phyloP scores from a whole-genome alignment of 176 grass and related monocot species.

The Leersia perrieri region DNA sequence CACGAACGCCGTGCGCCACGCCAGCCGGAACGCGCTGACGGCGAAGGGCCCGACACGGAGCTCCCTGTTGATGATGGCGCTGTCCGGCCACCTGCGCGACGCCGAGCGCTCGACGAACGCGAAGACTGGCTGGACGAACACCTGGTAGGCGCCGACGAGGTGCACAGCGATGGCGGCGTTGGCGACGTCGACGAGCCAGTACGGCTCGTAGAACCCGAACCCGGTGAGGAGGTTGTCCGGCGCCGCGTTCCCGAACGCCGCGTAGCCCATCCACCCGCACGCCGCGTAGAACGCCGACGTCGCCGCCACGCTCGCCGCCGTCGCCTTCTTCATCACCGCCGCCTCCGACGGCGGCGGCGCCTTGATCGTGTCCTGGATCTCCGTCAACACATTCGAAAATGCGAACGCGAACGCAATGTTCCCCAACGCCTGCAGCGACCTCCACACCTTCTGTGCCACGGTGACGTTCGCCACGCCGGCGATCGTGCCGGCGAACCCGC shows the following conservation, averaged over 20 bases:
- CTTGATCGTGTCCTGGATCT: slow-evolving; percentile 60
- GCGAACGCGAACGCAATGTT: slow-evolving; percentile 58
- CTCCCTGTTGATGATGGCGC: slow-evolving; percentile 33
- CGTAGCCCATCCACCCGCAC: slow-evolving; percentile 63
- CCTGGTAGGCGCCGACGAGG: slow-evolving; percentile 62
- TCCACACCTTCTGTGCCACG: slow-evolving; percentile 31
- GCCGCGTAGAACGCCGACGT: slow-evolving; percentile 55
- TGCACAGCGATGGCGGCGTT: slow-evolving; percentile 64
- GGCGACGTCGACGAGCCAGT: slow-evolving; percentile 54
- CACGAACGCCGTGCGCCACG: slow-evolving; percentile 55
- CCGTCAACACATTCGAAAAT: slow-evolving; percentile 48
- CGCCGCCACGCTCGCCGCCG: slow-evolving; percentile 23
- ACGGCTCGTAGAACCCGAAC: slow-evolving; percentile 58
- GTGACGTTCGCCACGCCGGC: slow-evolving; percentile 30
- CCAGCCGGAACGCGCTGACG: slow-evolving; percentile 44
- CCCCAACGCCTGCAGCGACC: slow-evolving; percentile 41
- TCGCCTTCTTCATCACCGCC: slow-evolving; percentile 56
- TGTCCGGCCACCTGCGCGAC: slow-evolving; percentile 14
- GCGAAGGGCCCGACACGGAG: slow-evolving; percentile 1
- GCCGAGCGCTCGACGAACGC: slow-evolving; percentile 52
- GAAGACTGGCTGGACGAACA: slow-evolving; percentile 57
- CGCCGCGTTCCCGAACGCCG: slow-evolving; percentile 38
- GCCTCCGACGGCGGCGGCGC: slow-evolving; percentile 51
- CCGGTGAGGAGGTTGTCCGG: slow-evolving; percentile 60
- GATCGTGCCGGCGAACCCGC: slow-evolving; percentile 35